Evolutionary conservation across 2,329 filamentous ascomycete genomes (phyloP).

Genomic region (Penicillium sp.): DNA sequence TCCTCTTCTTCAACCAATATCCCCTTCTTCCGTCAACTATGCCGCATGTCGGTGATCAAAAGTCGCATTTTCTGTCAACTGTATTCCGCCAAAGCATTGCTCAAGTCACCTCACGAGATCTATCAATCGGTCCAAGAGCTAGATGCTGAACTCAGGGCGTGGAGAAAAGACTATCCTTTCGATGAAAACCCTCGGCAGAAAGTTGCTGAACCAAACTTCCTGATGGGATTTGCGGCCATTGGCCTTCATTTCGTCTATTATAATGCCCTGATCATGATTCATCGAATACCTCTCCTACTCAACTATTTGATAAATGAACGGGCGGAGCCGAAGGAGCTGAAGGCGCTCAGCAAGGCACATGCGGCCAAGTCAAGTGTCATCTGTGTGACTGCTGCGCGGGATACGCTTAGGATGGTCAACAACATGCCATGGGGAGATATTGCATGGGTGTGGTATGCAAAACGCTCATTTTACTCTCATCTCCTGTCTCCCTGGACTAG

Average conservation of each 20-base stretch:
- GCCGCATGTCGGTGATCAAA: constrained; percentile 84
- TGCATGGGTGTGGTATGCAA: constrained; percentile 83
- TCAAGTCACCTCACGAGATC: constrained; percentile 79
- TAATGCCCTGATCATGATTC: constrained; percentile 93
- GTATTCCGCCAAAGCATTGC: constrained; percentile 86
- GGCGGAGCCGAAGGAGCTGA: constrained; percentile 48
- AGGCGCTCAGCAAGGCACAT: constrained; percentile 76
- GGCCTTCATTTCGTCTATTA: constrained; percentile 94
- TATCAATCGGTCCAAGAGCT: constrained; percentile 90
- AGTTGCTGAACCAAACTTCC: constrained; percentile 84
- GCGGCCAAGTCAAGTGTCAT: constrained; percentile 87
- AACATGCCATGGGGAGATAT: constrained; percentile 94
- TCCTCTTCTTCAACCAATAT: constrained; percentile 82
- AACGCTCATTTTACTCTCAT: not conserved
- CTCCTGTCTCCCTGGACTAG: not conserved
- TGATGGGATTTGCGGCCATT: constrained; percentile 85
- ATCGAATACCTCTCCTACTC: constrained; percentile 93
- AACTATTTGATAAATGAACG: constrained; percentile 83
- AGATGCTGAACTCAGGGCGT: constrained; percentile 82
- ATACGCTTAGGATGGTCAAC: constrained; percentile 87
- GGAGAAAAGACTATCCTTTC: constrained; percentile 88
- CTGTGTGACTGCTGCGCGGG: constrained; percentile 86
- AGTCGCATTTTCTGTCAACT: constrained; percentile 87
- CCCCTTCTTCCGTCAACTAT: constrained; percentile 92
- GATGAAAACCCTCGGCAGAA: constrained; percentile 89